Percentiles rank a stretch among this genome's conserved stretches.
Conservation (phyloP, 352 stramenopile species). For the Globisporangium okanoganense region DNA sequence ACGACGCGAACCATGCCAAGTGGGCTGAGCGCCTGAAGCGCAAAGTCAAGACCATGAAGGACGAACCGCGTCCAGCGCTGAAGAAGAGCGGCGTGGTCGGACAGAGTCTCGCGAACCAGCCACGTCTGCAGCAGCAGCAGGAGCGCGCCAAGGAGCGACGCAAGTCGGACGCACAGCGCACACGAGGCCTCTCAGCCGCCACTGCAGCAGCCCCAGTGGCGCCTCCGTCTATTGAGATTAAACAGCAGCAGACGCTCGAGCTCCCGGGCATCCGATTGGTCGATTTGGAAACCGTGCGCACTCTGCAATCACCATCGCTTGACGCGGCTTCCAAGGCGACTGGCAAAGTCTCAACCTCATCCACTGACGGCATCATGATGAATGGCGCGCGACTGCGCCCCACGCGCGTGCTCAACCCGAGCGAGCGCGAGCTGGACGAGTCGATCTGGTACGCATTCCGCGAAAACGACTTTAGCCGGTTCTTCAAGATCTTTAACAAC, state of each 20-base stretch:
- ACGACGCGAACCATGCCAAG: constrained; percentile 32
- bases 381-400: constrained; percentile 52
- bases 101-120: constrained; percentile 20
- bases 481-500: constrained; percentile 62
- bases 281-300: constrained; percentile 43
- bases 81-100: constrained; percentile 25
- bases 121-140: constrained; percentile 53
- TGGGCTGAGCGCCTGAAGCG: constrained; percentile 67
- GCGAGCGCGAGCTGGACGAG: constrained; percentile 74
- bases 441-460: constrained; percentile 78
- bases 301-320: constrained; percentile 2
- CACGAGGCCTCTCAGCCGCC: constrained; percentile 32
- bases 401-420: constrained; percentile 74
- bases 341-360: not conserved
- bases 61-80: constrained; percentile 31
- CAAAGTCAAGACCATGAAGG: constrained; percentile 56
- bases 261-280: constrained; percentile 61
- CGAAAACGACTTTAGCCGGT: constrained; percentile 73
- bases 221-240: constrained; percentile 35
- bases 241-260: constrained; percentile 55
- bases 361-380: constrained; percentile 26
- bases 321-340: constrained; percentile 5
- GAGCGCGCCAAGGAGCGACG: constrained; percentile 43
- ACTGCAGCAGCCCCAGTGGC: constrained; percentile 1
- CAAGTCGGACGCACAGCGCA: constrained; percentile 47